Evolutionary conservation across 2,329 filamentous ascomycete species (phyloP).

Genomic region (Lecanoromycetidae sp.): DNA sequence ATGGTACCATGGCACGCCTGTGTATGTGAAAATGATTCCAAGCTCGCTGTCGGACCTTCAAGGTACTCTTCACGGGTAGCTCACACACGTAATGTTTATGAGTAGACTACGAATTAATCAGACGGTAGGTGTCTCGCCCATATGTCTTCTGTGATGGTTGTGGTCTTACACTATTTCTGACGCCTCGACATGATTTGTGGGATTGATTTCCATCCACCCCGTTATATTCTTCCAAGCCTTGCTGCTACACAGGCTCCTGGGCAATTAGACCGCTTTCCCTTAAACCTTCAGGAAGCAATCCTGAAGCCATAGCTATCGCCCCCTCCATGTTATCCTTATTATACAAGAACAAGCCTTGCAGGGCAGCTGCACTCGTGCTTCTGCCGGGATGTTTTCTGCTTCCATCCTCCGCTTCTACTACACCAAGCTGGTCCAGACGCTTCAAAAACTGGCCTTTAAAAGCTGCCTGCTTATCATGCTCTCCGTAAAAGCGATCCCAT

Average conservation of each 20-base stretch:
- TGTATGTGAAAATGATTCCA: neutral
- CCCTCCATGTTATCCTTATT: conserved; percentile 87
- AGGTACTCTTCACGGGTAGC: too few species aligned
- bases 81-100: neutral
- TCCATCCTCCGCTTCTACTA: conserved; percentile 50
- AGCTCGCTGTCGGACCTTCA: neutral
- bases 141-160: too few species aligned
- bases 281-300: conserved; percentile 29
- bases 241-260: neutral
- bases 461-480: conserved; percentile 54
- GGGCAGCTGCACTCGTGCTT: conserved; percentile 70
- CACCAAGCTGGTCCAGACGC: conserved; percentile 54
- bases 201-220: neutral
- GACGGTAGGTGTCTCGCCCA: too few species aligned
- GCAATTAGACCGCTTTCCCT: neutral
- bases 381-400: conserved; percentile 35
- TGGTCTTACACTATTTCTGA: neutral
- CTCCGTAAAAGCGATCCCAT: conserved; percentile 92
- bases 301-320: conserved; percentile 68
- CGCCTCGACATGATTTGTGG: neutral
- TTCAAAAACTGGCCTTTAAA: conserved; percentile 58
- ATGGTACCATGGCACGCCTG: neutral
- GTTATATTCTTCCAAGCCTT: neutral
- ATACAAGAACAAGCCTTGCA: conserved; percentile 89
- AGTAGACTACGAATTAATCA: neutral